A percentile compares a stretch with the other conserved stretches of the same genome.
These are phyloP conservation scores for Termitomyces sp. DNA, from an alignment of 768 basidiomycete species.

Conservation along the genomic window DNA sequence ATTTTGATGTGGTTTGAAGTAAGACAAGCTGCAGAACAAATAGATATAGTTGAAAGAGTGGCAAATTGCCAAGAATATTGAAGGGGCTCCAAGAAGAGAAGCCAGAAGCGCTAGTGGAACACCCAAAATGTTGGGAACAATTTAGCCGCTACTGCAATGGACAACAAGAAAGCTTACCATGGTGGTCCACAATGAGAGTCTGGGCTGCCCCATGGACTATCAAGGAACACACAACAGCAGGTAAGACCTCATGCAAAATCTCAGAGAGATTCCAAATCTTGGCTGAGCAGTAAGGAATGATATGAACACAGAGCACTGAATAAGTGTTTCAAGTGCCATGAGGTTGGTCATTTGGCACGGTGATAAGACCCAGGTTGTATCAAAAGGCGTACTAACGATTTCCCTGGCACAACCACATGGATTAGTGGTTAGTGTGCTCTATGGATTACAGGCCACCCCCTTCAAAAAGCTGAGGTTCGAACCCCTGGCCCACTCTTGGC, in stretches of 20 bases:
- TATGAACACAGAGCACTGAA: background rate
- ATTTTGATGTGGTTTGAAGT: conserved; percentile 6
- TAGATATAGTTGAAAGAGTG: background rate
- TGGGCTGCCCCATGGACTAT: background rate
- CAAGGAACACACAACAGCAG: fast-evolving
- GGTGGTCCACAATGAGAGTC: no score
- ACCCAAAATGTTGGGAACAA: no score
- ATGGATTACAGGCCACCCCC: no score
- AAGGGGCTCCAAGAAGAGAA: background rate
- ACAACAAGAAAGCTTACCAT: no score
- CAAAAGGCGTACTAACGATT: no score
- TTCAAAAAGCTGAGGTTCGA: no score
- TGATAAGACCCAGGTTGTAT: no score
- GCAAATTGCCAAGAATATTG: fast-evolving
- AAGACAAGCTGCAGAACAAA: background rate
- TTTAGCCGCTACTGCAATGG: no score
- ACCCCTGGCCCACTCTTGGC: no score
- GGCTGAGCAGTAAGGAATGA: background rate
- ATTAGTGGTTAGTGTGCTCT: no score
- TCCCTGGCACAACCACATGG: no score
- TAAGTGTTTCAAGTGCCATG: background rate
- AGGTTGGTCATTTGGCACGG: background rate
- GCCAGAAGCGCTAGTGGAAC: background rate
- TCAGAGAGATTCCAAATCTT: background rate
- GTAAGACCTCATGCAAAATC: background rate